phyloP scores from a whole-genome alignment of 495 filamentous ascomycete species.

The Penicillium egyptiacum region DNA sequence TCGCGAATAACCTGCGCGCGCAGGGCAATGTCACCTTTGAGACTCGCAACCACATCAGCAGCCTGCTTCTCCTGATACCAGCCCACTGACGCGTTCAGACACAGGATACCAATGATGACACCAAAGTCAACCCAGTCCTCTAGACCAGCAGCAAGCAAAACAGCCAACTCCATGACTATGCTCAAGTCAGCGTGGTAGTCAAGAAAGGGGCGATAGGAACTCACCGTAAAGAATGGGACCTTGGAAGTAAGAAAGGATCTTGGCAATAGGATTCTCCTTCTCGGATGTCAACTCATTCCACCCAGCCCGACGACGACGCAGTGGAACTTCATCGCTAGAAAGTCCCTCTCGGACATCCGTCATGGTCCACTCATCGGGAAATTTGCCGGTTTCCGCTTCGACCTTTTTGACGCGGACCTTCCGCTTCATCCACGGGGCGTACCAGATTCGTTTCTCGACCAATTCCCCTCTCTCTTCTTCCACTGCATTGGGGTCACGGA shows the following conservation, averaged over 20 bases:
- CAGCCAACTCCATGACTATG: constrained; percentile 78
- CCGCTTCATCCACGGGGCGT: constrained; percentile 58
- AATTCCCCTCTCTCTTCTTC: constrained; percentile 28
- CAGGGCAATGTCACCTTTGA: constrained; percentile 82
- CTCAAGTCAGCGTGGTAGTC: constrained; percentile 22
- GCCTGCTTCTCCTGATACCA: constrained; percentile 87
- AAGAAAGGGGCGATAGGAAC: constrained; percentile 16
- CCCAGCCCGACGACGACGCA: constrained; percentile 59
- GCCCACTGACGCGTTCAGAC: constrained; percentile 72
- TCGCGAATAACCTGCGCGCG: constrained; percentile 67
- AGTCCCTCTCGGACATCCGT: constrained; percentile 68
- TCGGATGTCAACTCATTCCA: constrained; percentile 74
- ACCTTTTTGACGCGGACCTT: constrained; percentile 48
- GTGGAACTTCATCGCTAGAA: constrained; percentile 50
- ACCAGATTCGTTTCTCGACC: constrained; percentile 45
- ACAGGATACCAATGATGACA: constrained; percentile 77
- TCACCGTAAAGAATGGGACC: constrained; percentile 82
- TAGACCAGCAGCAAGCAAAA: constrained; percentile 71
- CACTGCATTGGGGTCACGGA: constrained; percentile 47
- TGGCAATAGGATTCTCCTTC: constrained; percentile 70
- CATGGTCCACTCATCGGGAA: constrained; percentile 69
- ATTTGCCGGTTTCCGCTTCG: constrained; percentile 40
- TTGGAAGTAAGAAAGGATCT: constrained; percentile 71
- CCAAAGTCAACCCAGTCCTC: constrained; percentile 79
- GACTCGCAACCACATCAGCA: constrained; percentile 73